Base-by-base conservation (phyloP, 108 stramenopile genomes). In the Aureococcus anophagefferens region DNA sequence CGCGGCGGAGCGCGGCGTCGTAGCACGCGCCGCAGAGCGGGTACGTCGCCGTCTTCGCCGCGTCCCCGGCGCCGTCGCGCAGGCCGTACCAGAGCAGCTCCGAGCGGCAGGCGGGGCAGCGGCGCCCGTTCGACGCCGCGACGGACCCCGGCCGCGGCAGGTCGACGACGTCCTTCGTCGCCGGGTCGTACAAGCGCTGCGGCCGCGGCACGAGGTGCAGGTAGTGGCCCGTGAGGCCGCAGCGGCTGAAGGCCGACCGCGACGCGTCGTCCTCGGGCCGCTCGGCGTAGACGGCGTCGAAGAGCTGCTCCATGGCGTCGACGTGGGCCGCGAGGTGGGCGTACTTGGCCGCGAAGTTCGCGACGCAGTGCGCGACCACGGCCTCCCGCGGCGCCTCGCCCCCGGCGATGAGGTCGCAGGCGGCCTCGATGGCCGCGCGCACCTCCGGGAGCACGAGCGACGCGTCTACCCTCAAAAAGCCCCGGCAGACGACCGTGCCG, bases 401-500 rank as follows among this genome's bases (percentile, higher is more conserved):
- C 40, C 33, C 32, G 18, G 93, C 89, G 72, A 96, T 91, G 59
- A 79, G 84, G 69, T 86, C 87, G 82, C 92, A 94, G 63, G 93
- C 82, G 33, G 79, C 83, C 82, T 94, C 95, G 74, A 94, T 94
- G 68, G 89, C 89, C 5, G 91, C 87, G 66, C 95, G 81, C 30
- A 93, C 87, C 70, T 82, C 76, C 4, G 93, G 93, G 14, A 93
- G 78, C 13, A 96, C 93, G 65, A 96, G 74, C 4, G 90, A 86
- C 46, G 83, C 79, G 71, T 94, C 95, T 71, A 94, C 93, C 30
- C 83, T 77, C 70, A 89, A 87, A 66, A 92, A 94, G 15, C 95
- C 95, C 46, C 93, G 90, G 15, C 84, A 87, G 46, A 96, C 78
- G 0, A 93, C 93, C 18, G 93, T 66, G 31, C 95, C 95, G 17